These are phyloP conservation scores for Sugiyamaella xylanicola DNA, from an alignment of 1,139 yeast species.

Conservation along the genomic window DNA sequence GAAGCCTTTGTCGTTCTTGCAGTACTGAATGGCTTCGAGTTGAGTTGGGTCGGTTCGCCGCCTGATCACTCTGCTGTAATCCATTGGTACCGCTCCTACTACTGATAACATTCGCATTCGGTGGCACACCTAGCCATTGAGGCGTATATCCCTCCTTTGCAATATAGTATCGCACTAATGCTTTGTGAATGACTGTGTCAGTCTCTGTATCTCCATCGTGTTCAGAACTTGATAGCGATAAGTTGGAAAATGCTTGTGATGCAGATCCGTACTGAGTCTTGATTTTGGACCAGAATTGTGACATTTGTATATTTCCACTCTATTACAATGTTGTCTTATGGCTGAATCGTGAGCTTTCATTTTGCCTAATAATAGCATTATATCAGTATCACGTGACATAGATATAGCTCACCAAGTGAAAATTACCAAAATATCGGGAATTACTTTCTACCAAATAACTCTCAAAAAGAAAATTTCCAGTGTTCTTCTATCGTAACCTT, in stretches of 20 bases:
- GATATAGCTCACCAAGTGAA: too few species aligned
- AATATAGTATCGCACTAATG: conserved; percentile 39
- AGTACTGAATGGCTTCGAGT: conserved; percentile 25
- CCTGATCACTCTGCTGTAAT: not conserved
- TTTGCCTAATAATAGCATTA: too few species aligned
- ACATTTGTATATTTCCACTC: too few species aligned
- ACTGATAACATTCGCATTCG: conserved; percentile 1
- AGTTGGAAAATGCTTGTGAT: conserved; percentile 33
- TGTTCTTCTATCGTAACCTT: too few species aligned
- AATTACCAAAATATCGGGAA: too few species aligned
- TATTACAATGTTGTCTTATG: too few species aligned
- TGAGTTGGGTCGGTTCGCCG: not conserved
- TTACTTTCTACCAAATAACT: too few species aligned
- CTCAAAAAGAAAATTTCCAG: too few species aligned
- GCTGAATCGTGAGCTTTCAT: too few species aligned
- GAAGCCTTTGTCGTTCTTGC: conserved; percentile 36
- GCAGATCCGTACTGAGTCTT: conserved; percentile 34
- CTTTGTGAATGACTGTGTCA: conserved; percentile 43
- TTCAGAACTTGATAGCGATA: conserved; percentile 37
- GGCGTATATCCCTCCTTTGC: conserved; percentile 32
- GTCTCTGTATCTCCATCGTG: conserved; percentile 40
- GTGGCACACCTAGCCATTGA: conserved; percentile 34
- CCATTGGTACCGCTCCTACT: conserved; percentile 2
- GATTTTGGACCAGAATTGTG: conserved; percentile 31
- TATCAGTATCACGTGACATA: not conserved